phyloP scores from a whole-genome alignment of 2,329 filamentous ascomycete genomes.

The Trichophyton benhamiae region DNA sequence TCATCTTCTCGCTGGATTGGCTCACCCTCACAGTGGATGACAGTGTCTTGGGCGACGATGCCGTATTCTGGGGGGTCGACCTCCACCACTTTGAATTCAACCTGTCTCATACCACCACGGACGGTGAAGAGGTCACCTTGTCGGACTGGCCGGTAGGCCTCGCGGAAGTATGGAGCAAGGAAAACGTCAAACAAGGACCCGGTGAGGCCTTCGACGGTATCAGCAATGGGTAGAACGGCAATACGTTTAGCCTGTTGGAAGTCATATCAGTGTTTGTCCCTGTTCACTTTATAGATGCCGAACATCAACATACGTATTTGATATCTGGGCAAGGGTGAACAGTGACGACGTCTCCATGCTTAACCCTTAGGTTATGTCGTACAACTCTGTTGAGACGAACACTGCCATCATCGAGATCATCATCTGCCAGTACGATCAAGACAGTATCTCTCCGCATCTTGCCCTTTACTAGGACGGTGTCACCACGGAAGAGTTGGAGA shows the following conservation, averaged over 20 bases:
- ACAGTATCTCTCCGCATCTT: conserved; percentile 99
- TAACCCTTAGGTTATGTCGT: conserved; percentile 93
- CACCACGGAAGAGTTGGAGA: conserved; percentile 94
- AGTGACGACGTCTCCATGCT: conserved; percentile 95
- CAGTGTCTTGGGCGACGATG: conserved; percentile 95
- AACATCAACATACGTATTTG: conserved; percentile 72
- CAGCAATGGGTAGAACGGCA: conserved; percentile 92
- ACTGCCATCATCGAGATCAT: conserved; percentile 94
- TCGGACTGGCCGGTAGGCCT: conserved; percentile 92
- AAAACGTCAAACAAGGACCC: conserved; percentile 98
- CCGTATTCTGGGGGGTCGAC: conserved; percentile 97
- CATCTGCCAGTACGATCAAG: conserved; percentile 90
- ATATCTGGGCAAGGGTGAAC: conserved; percentile 97
- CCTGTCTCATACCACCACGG: conserved; percentile 94
- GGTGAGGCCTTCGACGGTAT: conserved; percentile 94
- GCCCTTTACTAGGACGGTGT: conserved; percentile 94
- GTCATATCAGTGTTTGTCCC: conserved; percentile 10
- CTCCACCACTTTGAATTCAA: conserved; percentile 99
- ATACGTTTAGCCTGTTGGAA: conserved; percentile 80
- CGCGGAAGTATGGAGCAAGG: conserved; percentile 98
- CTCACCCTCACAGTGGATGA: conserved; percentile 97
- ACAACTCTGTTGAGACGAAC: conserved; percentile 97
- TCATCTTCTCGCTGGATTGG: conserved; percentile 96
- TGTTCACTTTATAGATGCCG: not conserved
- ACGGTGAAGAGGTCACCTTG: conserved; percentile 97